phyloP scores from a whole-genome alignment of 148 eudicot genomes.

The Rhododendron griersonianum region DNA sequence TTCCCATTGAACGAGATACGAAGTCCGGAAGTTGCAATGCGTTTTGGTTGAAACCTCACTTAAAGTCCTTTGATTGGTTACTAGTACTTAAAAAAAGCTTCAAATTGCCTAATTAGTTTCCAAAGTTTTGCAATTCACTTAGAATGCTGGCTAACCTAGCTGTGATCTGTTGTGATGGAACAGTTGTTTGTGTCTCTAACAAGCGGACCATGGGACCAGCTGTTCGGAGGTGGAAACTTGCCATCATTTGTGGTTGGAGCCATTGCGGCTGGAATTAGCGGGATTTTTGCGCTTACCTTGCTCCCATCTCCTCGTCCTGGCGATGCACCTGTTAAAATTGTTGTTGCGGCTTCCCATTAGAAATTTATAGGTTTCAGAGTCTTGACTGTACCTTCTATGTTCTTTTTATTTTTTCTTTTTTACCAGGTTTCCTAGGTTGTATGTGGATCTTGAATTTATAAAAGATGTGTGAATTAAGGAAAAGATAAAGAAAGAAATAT shows the following conservation, averaged over 20 bases:
- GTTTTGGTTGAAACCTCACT: neutral
- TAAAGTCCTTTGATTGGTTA: neutral
- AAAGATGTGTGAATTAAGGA: neutral
- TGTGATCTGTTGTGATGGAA: neutral
- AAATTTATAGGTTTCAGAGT: neutral
- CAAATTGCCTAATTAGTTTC: neutral
- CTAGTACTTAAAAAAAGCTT: neutral
- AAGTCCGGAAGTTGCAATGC: neutral
- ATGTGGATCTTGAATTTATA: neutral
- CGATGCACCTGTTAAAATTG: neutral
- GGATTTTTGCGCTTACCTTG: conserved; percentile 48
- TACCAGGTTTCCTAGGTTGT: neutral
- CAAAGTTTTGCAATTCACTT: neutral
- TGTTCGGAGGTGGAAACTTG: conserved; percentile 72
- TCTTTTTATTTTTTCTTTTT: neutral
- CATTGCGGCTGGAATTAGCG: conserved; percentile 43
- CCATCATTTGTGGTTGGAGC: conserved; percentile 76
- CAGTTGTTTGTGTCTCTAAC: conserved; percentile 70
- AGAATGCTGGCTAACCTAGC: neutral
- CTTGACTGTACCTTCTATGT: neutral
- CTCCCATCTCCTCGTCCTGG: conserved; percentile 50
- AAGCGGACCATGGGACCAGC: conserved; percentile 65
- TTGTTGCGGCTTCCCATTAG: neutral
- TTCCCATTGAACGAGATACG: neutral
- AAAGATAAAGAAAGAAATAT: neutral